Percentiles rank a stretch among this genome's conserved stretches.
Conservation (phyloP, 2,329 filamentous ascomycete genomes). For the Ophiosphaerella herpotricha region DNA sequence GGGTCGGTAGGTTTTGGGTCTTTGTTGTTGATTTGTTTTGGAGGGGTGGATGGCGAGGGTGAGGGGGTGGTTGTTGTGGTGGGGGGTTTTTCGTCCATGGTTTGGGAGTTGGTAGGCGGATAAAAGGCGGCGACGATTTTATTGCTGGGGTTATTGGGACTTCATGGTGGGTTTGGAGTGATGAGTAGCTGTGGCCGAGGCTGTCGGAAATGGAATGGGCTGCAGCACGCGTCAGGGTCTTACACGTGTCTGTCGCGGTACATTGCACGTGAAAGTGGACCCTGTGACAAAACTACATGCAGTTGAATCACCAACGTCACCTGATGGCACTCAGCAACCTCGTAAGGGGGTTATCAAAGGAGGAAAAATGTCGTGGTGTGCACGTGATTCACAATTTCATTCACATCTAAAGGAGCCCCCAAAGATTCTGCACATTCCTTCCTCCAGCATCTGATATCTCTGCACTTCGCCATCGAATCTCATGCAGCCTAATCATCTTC, state of each 20-base stretch:
- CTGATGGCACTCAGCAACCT: not conserved
- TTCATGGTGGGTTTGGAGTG: not conserved
- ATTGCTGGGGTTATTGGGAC: not conserved
- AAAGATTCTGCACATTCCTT: constrained; percentile 4
- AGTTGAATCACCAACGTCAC: not conserved
- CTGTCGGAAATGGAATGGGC: constrained; percentile 1
- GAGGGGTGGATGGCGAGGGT: constrained; percentile 12
- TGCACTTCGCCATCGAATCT: constrained; percentile 21
- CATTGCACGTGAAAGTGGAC: not conserved
- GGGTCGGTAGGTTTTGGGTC: constrained; percentile 7
- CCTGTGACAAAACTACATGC: not conserved
- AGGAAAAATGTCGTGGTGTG: not conserved
- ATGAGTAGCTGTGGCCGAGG: constrained; percentile 1
- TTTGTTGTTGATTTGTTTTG: constrained; percentile 12
- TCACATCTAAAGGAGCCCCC: constrained; percentile 2
- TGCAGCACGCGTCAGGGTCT: not conserved
- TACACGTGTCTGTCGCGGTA: not conserved
- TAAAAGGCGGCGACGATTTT: too few species aligned
- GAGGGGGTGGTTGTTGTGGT: constrained; percentile 18
- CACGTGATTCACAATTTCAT: not conserved
- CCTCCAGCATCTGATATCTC: constrained; percentile 2
- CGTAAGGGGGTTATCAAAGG: not conserved
- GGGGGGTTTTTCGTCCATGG: constrained; percentile 24
- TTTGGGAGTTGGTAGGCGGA: not conserved
- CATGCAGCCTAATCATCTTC: constrained; percentile 39